Evolutionary conservation across 306 rosid species (phyloP).

Genomic region (Rubus parviflorus): DNA sequence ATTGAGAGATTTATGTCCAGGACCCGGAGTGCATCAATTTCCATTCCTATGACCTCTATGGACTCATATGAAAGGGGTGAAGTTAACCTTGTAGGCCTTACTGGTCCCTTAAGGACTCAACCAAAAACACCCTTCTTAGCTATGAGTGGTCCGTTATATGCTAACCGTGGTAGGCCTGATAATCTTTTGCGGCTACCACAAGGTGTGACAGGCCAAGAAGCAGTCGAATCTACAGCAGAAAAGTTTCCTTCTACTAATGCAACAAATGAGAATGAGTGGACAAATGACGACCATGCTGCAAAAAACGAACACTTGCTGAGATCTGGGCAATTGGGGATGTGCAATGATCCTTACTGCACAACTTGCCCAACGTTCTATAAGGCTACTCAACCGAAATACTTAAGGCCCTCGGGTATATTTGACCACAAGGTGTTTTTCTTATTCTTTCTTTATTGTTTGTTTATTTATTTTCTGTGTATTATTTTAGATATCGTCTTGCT

Average conservation of each 20-base stretch:
- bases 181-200: slow-evolving; percentile 28
- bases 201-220: slow-evolving; percentile 30
- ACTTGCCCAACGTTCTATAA: slow-evolving; percentile 76
- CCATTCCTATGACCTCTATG: slow-evolving; percentile 49
- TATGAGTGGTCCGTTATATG: slow-evolving; percentile 66
- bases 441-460: not conserved
- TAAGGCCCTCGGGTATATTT: slow-evolving; percentile 42
- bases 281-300: slow-evolving; percentile 24
- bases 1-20: slow-evolving; percentile 38
- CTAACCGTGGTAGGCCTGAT: slow-evolving; percentile 34
- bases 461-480: slow-evolving; percentile 3
- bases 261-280: slow-evolving; percentile 41
- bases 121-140: slow-evolving; percentile 50
- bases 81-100: slow-evolving; percentile 59
- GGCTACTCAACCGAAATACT: slow-evolving; percentile 40
- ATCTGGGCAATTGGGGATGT: slow-evolving; percentile 89
- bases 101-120: slow-evolving; percentile 67
- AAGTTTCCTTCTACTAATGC: slow-evolving; percentile 34
- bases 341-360: slow-evolving; percentile 89
- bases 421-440: slow-evolving; percentile 55
- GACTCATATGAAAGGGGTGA: slow-evolving; percentile 47
- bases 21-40: slow-evolving; percentile 62
- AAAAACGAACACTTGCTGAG: slow-evolving; percentile 70
- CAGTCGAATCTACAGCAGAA: slow-evolving; percentile 34
- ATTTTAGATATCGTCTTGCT: not conserved